Conservation (phyloP, 176 grass and related monocot species). For the Pontederia paniculata region DNA sequence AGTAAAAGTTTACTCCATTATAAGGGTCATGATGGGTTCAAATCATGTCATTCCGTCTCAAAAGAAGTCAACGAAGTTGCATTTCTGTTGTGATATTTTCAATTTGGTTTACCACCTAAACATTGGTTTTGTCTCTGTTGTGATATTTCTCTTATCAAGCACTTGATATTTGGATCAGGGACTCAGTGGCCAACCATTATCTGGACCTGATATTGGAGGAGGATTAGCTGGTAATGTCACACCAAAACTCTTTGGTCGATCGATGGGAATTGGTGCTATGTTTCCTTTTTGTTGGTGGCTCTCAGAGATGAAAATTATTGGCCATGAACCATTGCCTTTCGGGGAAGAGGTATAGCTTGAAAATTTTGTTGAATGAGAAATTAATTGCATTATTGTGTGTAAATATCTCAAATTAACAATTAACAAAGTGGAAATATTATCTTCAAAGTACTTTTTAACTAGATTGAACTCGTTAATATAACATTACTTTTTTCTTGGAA, state of each 20-base stretch:
- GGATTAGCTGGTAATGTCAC: conserved; percentile 88
- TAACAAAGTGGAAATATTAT: not conserved
- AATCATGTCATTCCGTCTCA: too few species aligned
- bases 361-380: not conserved
- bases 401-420: not conserved
- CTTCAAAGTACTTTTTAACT: not conserved
- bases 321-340: conserved; percentile 93
- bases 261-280: conserved; percentile 76
- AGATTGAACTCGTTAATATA: too few species aligned
- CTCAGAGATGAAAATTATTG: conserved; percentile 53
- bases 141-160: not conserved
- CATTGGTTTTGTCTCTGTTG: not conserved
- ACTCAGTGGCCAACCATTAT: conserved; percentile 81
- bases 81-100: too few species aligned
- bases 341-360: conserved; percentile 66
- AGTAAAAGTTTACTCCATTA: too few species aligned
- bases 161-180: conserved; percentile 35
- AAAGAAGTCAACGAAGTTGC: too few species aligned
- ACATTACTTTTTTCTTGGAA: too few species aligned
- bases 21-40: too few species aligned
- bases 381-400: not conserved
- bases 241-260: conserved; percentile 88
- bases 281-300: conserved; percentile 94
- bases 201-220: conserved; percentile 95
- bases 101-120: too few species aligned